A percentile compares a stretch with the other conserved stretches of the same genome.
phyloP scores from a whole-genome alignment of 257 asterid species.

The Solanum chilense region DNA sequence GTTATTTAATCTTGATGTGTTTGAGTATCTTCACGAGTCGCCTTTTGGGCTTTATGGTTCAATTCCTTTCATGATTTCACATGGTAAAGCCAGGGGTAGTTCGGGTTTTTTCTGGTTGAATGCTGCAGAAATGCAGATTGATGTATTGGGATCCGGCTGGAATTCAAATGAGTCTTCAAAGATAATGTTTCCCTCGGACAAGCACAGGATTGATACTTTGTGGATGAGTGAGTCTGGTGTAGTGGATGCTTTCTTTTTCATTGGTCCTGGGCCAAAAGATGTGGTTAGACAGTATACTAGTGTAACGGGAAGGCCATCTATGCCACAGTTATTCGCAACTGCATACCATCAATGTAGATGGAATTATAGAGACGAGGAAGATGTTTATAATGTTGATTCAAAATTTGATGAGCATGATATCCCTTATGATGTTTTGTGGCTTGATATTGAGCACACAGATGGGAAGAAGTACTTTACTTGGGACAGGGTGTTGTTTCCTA shows the following conservation, averaged over 20 bases:
- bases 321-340: constrained; percentile 88
- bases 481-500: constrained; percentile 75
- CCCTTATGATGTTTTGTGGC: constrained; percentile 97
- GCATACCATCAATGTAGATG: constrained; percentile 98
- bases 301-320: constrained; percentile 77
- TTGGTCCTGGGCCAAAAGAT: constrained; percentile 90
- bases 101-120: constrained; percentile 95
- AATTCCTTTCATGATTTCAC: constrained; percentile 84
- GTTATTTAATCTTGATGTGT: constrained; percentile 90
- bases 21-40: constrained; percentile 71
- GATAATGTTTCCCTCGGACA: constrained; percentile 57
- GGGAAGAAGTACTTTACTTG: constrained; percentile 95
- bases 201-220: constrained; percentile 69
- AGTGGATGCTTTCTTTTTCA: constrained; percentile 81
- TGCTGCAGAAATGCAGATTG: constrained; percentile 99
- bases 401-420: constrained; percentile 89
- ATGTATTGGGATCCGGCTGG: constrained; percentile 76
- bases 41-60: constrained; percentile 97
- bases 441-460: constrained; percentile 93
- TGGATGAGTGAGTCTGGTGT: constrained; percentile 99
- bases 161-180: constrained; percentile 43
- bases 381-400: constrained; percentile 71
- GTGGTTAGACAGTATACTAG: constrained; percentile 79
- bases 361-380: constrained; percentile 98
- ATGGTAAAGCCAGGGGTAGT: constrained; percentile 74